phyloP scores from a whole-genome alignment of 2,329 filamentous ascomycete species.

The Blastomyces silverae region DNA sequence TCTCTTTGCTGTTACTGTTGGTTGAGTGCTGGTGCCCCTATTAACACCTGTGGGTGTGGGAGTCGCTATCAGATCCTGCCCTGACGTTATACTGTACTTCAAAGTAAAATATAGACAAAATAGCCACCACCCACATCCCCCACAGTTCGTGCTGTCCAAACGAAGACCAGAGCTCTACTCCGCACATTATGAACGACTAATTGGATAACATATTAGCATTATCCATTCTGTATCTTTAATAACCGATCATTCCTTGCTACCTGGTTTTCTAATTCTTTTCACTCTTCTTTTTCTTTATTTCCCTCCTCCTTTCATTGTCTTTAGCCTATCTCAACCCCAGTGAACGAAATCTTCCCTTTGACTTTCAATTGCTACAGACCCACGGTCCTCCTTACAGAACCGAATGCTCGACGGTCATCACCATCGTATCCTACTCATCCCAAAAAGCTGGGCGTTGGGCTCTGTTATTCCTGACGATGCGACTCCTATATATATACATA shows the following conservation, averaged over 20 bases:
- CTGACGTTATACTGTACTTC: too few species aligned
- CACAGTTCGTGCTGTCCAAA: background rate
- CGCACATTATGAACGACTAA: background rate
- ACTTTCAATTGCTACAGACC: background rate
- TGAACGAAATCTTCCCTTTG: background rate
- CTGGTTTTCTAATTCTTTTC: background rate
- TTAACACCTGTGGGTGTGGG: background rate
- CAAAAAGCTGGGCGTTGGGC: background rate
- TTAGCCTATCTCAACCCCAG: background rate
- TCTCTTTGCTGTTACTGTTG: background rate
- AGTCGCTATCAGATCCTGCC: background rate
- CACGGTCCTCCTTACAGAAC: background rate
- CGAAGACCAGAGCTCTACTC: background rate
- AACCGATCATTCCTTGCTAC: accelerated
- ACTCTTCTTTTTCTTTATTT: background rate
- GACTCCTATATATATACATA: too few species aligned
- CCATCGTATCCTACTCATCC: background rate
- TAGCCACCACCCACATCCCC: background rate
- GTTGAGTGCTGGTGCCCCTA: background rate
- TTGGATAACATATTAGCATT: background rate
- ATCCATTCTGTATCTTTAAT: background rate
- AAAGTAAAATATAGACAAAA: background rate
- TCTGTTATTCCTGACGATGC: background rate
- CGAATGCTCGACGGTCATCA: background rate
- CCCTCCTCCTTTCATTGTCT: background rate